Evolutionary conservation across 2,329 filamentous ascomycete genomes (phyloP), one percentile per base, ranked within the genome.

Genomic region (Colletotrichum limetticola): DNA sequence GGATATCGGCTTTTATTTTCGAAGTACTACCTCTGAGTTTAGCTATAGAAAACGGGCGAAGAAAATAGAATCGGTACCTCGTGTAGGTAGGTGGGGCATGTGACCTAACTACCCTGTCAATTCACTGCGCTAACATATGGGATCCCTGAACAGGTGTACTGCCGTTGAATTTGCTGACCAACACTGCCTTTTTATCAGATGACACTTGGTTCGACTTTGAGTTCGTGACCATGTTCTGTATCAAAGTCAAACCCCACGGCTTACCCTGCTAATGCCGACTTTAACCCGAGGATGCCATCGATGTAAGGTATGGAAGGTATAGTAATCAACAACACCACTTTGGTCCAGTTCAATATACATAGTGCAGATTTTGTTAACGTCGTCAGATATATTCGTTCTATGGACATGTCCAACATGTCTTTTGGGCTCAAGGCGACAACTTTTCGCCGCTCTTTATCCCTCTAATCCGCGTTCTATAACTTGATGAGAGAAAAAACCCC

Each of bases 211-310:
- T 70, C 46, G 53, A 14, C 46, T 62, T n/a, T 32, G 68, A 55
- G 63, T 57, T 46, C 49, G 7, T 35, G 32, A 46, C 26, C 26
- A n/a, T 30, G 16, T 28, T 26, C 19, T 16, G n/a, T 5, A 2
- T 42, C 16, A 63, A 56, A 65, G 67, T 53, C 67, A 65, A 59
- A 69, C 9, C n/a, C 16, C 52, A 59, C 52, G 22, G 57, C n/a
- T 49, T 7, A 22, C 4, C 55, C 57, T 16, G 63, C 37, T 28
- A 46, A 26, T 64, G 61, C 61, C 61, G 61, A 55, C 61, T 26
- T 55, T 55, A 5, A 22, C 12, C 61, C 61, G 61, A 64, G 61
- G 61, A 35, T 37, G 14, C 32, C n/a, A 37, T 12, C 28, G 35
- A 8, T 49, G 2, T 8, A 49, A 49, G 37, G 16, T 19, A 42